A percentile compares a stretch with the other conserved stretches of the same genome.
These are phyloP conservation scores for Primulina huaijiensis DNA, from an alignment of 257 asterid genomes.

Conservation along the genomic window DNA sequence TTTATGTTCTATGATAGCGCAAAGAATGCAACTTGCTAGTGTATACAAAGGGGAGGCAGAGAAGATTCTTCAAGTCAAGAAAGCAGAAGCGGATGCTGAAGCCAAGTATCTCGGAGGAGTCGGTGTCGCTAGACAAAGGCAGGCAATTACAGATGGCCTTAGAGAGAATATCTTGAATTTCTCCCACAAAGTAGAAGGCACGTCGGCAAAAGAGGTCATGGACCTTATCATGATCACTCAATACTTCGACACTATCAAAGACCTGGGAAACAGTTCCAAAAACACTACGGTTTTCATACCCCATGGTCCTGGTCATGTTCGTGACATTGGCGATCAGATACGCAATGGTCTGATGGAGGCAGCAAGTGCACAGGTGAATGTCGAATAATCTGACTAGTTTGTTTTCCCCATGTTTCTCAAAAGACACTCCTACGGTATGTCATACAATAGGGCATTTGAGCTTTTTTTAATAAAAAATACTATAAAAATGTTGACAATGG, in stretches of 20 bases:
- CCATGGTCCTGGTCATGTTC: slow-evolving; percentile 95
- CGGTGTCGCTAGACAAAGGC: slow-evolving; percentile 98
- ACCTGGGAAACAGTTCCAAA: slow-evolving; percentile 81
- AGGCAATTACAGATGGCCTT: slow-evolving; percentile 95
- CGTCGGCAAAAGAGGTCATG: slow-evolving; percentile 95
- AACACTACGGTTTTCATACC: slow-evolving; percentile 91
- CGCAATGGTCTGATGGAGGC: slow-evolving; percentile 95
- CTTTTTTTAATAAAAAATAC: background rate
- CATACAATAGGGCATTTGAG: background rate
- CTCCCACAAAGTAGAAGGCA: slow-evolving; percentile 78
- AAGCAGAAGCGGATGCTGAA: slow-evolving; percentile 96
- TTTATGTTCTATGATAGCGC: slow-evolving; percentile 48
- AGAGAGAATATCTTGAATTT: slow-evolving; percentile 88
- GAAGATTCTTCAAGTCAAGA: slow-evolving; percentile 78
- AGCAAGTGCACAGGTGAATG: slow-evolving; percentile 43
- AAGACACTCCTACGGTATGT: background rate
- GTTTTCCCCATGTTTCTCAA: background rate
- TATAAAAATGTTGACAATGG: background rate
- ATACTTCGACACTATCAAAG: slow-evolving; percentile 92
- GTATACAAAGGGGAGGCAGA: slow-evolving; percentile 98
- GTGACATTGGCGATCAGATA: slow-evolving; percentile 89
- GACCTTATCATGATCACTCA: slow-evolving; percentile 97
- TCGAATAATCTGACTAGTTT: slow-evolving; percentile 18
- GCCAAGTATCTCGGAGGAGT: slow-evolving; percentile 96
- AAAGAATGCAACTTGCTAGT: slow-evolving; percentile 94